Base-by-base conservation (phyloP, 768 basidiomycete species). In the Lactarius sp. region DNA sequence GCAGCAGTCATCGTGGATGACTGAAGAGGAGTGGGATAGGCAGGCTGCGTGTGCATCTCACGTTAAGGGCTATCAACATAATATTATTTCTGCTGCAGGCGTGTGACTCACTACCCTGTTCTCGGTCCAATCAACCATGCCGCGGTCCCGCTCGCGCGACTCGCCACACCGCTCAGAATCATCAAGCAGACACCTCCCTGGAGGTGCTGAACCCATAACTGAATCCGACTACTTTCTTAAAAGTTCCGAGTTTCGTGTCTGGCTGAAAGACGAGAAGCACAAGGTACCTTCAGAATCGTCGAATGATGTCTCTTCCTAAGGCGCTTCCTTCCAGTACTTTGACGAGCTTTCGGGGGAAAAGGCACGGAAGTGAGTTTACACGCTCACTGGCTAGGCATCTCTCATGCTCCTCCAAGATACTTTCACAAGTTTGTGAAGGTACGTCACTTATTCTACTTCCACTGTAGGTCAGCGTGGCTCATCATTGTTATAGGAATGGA, bases 391-490 rank as follows among this genome's bases (percentile, higher is more conserved):
- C 67, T 44, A 56, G 64, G 57, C 77, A 64, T 78, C 72, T 58
- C 67, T 73, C 58, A 71, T 70, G 56, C 56, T 56, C 68, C 63
- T 60, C 31, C 62, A 56, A 92, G 90, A 70, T 94, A 95, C 72
- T 98, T 98, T 72, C 86, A 88, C 70, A 96, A 94, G 75, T 97
- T 98, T 70, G 86, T 94, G 46, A 90, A 89, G 80, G 87, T 87
- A 70, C 68, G 76, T 65, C 65, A 52, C 52, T 54, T n/a, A 7
- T 55, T 33, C 69, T 18, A 39, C 36, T 47, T 64, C 18, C 37
- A 4, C 6, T 7, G 7, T 20, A 18, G 58, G 51, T 33, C 34
- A 62, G 50, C 13, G 63, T 64, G 9, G 34, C 46, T 61, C 20
- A 42, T 69, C 41, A 33, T 44, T 33, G 31, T 33, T 13, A 12